Evolutionary conservation across 2,329 filamentous ascomycete genomes (phyloP), one percentile per base, ranked within the genome.

Genomic region (Neobulgaria alba): DNA sequence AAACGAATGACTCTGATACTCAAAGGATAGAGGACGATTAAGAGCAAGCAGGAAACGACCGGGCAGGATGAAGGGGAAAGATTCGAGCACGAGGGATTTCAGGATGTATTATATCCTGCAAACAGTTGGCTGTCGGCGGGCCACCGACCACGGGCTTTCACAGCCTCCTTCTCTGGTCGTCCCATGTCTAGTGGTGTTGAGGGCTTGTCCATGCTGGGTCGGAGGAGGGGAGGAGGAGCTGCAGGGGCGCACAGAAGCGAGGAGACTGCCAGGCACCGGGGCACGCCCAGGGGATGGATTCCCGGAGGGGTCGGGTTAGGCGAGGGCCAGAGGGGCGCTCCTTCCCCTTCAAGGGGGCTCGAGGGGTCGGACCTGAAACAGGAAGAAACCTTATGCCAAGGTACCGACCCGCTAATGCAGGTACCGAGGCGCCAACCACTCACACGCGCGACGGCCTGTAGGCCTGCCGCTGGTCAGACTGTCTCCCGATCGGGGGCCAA

Each of bases 1-100:
- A 61, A 65, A 61, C 60, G 65, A 69, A 64, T 64, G 67, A 67
- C 60, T 62, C 61, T 62, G 58, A 53, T 50, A 57, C 57, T 55
- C 52, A 50, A 53, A 50, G 40, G 23, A 26, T 7, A 12, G 7
- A 26, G 23, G 7, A 12, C 12, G 12, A 7, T 26, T 26, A 26
- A 26, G 23, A 26, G 12, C 23, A 12, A 26, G 23, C 23, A 48
- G 46, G 50, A 52, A 47, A 52, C 38, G 38, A 48, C 43, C 31
- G 38, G 51, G 51, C 48, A 41, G 47, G 46, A 52, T 41, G 47
- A 42, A 52, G 42, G 43, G 46, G 43, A 41, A 49, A 49, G 40
- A 57, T 41, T n/a, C n/a, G n/a, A 54, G 36, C 53, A 50, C 46
- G 49, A 48, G 41, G 43, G 47, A 48, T 49, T 47, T 38, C 33